Base-by-base conservation (phyloP, 106 monocot genomes). In the Platanthera zijinensis region DNA sequence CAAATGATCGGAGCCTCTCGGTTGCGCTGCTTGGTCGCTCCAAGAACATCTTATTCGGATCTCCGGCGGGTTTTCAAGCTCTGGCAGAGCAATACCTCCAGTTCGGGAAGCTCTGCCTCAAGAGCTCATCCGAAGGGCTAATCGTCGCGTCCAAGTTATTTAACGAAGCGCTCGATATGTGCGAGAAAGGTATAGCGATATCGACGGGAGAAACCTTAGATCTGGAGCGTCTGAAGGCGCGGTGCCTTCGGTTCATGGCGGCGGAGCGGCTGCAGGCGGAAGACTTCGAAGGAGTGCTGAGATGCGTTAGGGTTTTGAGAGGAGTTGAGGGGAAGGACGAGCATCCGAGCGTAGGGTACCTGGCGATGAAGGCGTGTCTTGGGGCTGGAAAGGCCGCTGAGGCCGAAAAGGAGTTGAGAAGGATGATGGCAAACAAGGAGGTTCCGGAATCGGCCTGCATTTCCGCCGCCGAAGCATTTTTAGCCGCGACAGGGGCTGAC, bases 221-320 rank as follows among this genome's bases (percentile, higher is more conserved):
- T 22, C 76, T 90, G n/a, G 82, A 85, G 50, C 53, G 13, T 7
- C 39, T 94, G 77, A 94, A 85, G 74, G 66, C 7, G 57, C 73
- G 84, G 51, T 89, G 87, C 76, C 86, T 99, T 64, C 83, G 94
- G 51, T 99, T 99, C 68, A 80, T 99, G 66, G 91, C 94, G 21
- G 91, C 89, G 52, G 97, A 91, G 68, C 74, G 97, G 51, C 61
- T 99, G 51, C 85, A 86, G 69, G 82, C 84, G 21, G 86, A 82
- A 82, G 97, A 99, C 84, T 92, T 77, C 82, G 94, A 94, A 66
- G 94, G 91, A 28, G 87, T 82, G 0, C 50, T 97, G 51, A 81
- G 77, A 12, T 99, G 97, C 75, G 85, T 94, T 6, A 76, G 79
- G 45, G 84, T 94, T 50, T 32, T 92, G 76, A 82, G 97, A 61